These are phyloP conservation scores for Saccharum spontaneum DNA, from an alignment of 176 grass and related monocot species.

Conservation along the genomic window DNA sequence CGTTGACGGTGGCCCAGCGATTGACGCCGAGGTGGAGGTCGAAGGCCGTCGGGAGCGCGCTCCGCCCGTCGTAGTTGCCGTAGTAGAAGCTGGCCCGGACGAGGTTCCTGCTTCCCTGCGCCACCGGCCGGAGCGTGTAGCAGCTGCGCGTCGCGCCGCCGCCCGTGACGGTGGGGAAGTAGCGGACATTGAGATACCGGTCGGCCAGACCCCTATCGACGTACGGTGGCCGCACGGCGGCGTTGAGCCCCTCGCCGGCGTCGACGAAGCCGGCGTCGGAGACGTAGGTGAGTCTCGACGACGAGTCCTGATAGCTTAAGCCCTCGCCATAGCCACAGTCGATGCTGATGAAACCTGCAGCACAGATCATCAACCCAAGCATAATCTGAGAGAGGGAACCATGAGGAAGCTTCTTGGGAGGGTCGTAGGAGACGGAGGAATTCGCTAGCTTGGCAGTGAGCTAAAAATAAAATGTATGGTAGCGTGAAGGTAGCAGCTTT, in stretches of 20 bases:
- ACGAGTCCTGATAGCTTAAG: conserved; percentile 1
- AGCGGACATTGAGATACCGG: conserved; percentile 26
- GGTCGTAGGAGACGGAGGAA: too few relatives aligned
- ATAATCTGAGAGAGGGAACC: not conserved
- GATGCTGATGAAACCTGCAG: conserved; percentile 48
- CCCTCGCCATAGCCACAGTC: conserved; percentile 38
- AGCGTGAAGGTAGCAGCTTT: too few relatives aligned
- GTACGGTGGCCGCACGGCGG: conserved; percentile 15
- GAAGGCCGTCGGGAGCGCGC: conserved; percentile 5
- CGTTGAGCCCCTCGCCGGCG: conserved; percentile 28
- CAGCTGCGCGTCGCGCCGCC: conserved; percentile 37
- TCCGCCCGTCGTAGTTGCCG: conserved; percentile 47
- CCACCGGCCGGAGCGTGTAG: conserved; percentile 41
- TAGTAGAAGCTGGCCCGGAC: conserved; percentile 41
- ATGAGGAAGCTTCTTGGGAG: too few relatives aligned
- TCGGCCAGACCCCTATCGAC: not conserved
- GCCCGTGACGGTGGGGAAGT: conserved; percentile 18
- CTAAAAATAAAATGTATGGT: too few relatives aligned
- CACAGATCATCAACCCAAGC: not conserved
- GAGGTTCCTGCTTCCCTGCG: conserved; percentile 31
- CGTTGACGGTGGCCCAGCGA: conserved; percentile 47
- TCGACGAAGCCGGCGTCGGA: conserved; percentile 36
- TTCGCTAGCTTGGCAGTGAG: too few relatives aligned
- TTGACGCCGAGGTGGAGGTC: conserved; percentile 53
- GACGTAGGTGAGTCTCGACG: conserved; percentile 17